A percentile compares a stretch with the other conserved stretches of the same genome.
These are phyloP conservation scores for Clathrospora elynae DNA, from an alignment of 2,329 filamentous ascomycete species.

Conservation along the genomic window DNA sequence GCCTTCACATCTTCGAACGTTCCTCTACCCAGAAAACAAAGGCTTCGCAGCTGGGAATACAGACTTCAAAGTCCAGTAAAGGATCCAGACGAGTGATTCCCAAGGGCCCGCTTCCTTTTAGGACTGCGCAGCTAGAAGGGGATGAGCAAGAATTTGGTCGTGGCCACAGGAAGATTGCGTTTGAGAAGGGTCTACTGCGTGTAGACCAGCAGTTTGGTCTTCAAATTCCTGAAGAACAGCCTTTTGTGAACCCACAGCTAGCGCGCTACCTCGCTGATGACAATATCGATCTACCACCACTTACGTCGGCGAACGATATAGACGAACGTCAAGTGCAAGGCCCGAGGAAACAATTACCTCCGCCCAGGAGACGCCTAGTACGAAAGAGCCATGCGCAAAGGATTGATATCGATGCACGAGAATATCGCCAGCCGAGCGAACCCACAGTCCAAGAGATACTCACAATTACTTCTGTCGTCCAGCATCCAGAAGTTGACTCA, in stretches of 20 bases:
- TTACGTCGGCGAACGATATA: slow-evolving; percentile 25
- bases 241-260: slow-evolving; percentile 36
- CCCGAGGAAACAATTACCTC: neutral
- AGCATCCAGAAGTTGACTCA: slow-evolving; percentile 8
- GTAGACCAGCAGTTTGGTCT: slow-evolving; percentile 35
- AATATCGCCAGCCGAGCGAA: slow-evolving; percentile 54
- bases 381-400: slow-evolving; percentile 52
- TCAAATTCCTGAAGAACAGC: slow-evolving; percentile 12
- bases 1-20: slow-evolving; percentile 21
- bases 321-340: slow-evolving; percentile 13
- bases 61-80: neutral
- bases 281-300: slow-evolving; percentile 25
- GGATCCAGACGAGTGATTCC: neutral
- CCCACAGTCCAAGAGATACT: slow-evolving; percentile 32
- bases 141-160: slow-evolving; percentile 47
- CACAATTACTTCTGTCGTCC: neutral
- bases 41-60: slow-evolving; percentile 5
- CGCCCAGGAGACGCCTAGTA: slow-evolving; percentile 28
- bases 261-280: slow-evolving; percentile 43
- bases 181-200: slow-evolving; percentile 40
- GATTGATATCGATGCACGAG: slow-evolving; percentile 53
- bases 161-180: slow-evolving; percentile 46
- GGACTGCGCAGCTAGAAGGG: slow-evolving; percentile 52
- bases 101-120: slow-evolving; percentile 22
- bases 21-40: slow-evolving; percentile 1